Conservation (phyloP, 768 basidiomycete genomes). For the Rubroboletus satanas region DNA sequence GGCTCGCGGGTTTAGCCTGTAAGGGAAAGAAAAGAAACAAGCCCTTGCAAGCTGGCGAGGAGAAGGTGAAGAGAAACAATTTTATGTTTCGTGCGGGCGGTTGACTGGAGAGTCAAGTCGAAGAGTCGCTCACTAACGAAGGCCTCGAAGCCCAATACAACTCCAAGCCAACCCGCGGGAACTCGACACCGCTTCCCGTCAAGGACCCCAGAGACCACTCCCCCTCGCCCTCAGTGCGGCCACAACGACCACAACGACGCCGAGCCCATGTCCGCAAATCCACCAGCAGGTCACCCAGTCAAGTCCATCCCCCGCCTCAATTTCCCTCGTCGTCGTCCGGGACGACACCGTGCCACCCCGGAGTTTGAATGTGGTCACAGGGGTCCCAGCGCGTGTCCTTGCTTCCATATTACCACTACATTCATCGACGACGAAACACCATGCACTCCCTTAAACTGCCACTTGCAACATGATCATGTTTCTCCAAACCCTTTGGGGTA, state of each 20-base stretch:
- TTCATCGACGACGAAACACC: not conserved
- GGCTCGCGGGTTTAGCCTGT: slow-evolving; percentile 22
- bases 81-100: slow-evolving; percentile 28
- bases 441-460: not conserved
- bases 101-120: slow-evolving; percentile 28
- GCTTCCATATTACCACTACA: not conserved
- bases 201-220: slow-evolving; percentile 23
- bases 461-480: not conserved
- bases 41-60: slow-evolving; percentile 26
- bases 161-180: slow-evolving; percentile 28
- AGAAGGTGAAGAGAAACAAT: slow-evolving; percentile 23
- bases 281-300: not conserved
- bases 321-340: not conserved
- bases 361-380: slow-evolving; percentile 30
- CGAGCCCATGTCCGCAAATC: not conserved
- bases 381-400: slow-evolving; percentile 26
- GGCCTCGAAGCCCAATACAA: slow-evolving; percentile 28
- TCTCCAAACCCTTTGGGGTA: not conserved
- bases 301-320: not conserved
- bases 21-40: slow-evolving; percentile 15
- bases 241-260: not conserved
- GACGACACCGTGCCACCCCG: slow-evolving; percentile 14
- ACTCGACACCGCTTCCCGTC: slow-evolving; percentile 23
- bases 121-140: slow-evolving; percentile 30
- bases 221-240: not conserved